Evolutionary conservation across 306 rosid genomes (phyloP), one percentile per base, ranked within the genome.

Genomic region (Alnus rubra): DNA sequence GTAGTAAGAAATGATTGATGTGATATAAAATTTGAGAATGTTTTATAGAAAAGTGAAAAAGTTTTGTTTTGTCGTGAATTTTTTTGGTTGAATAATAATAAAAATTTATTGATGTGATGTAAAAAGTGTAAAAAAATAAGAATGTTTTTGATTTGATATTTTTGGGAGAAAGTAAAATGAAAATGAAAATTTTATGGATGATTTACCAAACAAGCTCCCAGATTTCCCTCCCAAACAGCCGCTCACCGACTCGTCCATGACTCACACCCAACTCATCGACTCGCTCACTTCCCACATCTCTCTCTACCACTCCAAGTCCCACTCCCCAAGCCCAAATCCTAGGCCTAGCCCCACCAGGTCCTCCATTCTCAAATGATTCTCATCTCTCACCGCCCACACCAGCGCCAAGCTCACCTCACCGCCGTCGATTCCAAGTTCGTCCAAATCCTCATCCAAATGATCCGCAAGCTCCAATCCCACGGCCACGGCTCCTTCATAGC

Each of bases 261-360:
- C 83, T 79, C 96, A 88, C 83, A 88, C 83, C 73, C 94, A 86
- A 76, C 94, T 90, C 87, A 87, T 94, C 19, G 97, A 94, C 86
- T 82, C 87, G 37, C 97, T 94, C 79, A 89, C 98, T 77, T 87
- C 98, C 14, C 96, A 92, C 82, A 89, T 94, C 82, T 90, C 98
- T 45, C 88, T 94, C 80, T 94, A 92, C 88, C 91, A 89, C 62
- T 92, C 92, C 0, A 70, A 56, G 8, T 47, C 91, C 72, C 81
- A 52, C 8, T 48, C 79, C 47, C 71, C 86, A 1, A 75, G 80
- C 78, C 78, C 74, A 1, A 83, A 73, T 76, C 83, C 90, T 35
- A 87, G 82, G n/a, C n/a, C n/a, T n/a, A n/a, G n/a, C 75, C 87
- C 89, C 8, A 74, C 89, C 5, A 74, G 97, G 79, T 64, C 91